Evolutionary conservation across 192 early-diverging fungal genomes (phyloP), one percentile per base, ranked within the genome.

Genomic region (Podila horticola): DNA sequence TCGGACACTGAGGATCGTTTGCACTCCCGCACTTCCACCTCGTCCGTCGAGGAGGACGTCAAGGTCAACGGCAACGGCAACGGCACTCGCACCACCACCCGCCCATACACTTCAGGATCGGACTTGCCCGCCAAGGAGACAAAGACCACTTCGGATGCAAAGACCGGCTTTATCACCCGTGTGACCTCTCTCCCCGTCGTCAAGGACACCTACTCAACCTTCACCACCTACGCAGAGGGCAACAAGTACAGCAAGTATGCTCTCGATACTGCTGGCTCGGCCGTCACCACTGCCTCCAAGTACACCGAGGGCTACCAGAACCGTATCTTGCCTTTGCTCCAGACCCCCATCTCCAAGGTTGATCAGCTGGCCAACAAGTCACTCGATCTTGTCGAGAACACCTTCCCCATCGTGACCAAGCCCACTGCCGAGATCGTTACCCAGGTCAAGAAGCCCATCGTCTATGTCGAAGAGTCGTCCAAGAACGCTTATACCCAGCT

Each of bases 291-390:
- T 24, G 83, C 75, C 1, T 30, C 48, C 38, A 75, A 74, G 48
- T 75, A 74, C 70, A 74, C 84, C 10, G 74, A 83, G 55, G 84
- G 84, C 19, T 88, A 85, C 58, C 52, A 77, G 12, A 74, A 63
- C 15, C 67, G 74, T 38, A 45, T 45, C 41, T 8, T 45, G 41
- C 41, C 41, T 45, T 45, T 45, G 41, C 86, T 92, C 49, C 87
- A 89, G 65, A 69, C 79, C 28, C 89, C 89, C 28, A 82, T 91
- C 30, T 71, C 79, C 55, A 84, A 75, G 2, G 86, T 87, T 5
- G 92, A 94, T 65, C 75, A 85, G 33, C 69, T 91, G 51, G 92
- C 90, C 52, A 85, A 82, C 31, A 84, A 88, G 49, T 91, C 91
- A 13, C 81, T 94, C 19, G 90, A 91, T 61, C 48, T 86, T n/a